Base-by-base conservation (phyloP, 208 protist species). In the Chromosphaera perkinsii region DNA sequence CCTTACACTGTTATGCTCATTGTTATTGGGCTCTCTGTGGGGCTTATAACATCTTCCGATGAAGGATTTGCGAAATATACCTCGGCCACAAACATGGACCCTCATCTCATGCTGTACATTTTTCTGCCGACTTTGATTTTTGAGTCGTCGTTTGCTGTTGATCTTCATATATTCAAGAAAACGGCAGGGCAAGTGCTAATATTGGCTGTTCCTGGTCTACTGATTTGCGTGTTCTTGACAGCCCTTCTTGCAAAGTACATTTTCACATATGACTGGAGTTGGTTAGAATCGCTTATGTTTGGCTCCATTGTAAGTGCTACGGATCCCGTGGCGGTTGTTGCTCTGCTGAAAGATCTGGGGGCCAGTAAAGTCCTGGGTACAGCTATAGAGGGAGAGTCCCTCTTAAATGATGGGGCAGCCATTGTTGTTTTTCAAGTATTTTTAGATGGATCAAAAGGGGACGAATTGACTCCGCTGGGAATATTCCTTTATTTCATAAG, bases 331-430 rank as follows among this genome's bases (percentile, higher is more conserved):
- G 67, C 67, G 17, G 67, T 73, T 7, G 67, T 73, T 43, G 67
- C 67, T 26, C 32, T 66, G 14, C 37, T 73, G 10, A 33, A 36
- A 40, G 67, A 73, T 10, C 47, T 77, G 7, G 76, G 76, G 36
- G 76, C 54, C 12, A 48, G 56, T 4, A 27, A 39, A 5, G 5
- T 35, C 2, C 57, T 80, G 4, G 24, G 66, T 2, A 76, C 76
- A 26, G 48, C 73, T 17, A 80, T 80, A 1, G 71, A 78, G 40
- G 66, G 63, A 48, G 76, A 80, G 62, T 70, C 56, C 29, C 60
- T 80, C 24, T 40, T 80, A 36, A 80, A 80, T 54, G 76, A 80
- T 61, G 76, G 71, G 27, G 49, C 56, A 36, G 76, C 66, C 10
- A 64, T 77, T 69, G 75, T 79, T 14, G 22, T 58, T 26, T 79